Base-by-base conservation (phyloP, 2,329 filamentous ascomycete species). In the Botryotinia narcissicola region DNA sequence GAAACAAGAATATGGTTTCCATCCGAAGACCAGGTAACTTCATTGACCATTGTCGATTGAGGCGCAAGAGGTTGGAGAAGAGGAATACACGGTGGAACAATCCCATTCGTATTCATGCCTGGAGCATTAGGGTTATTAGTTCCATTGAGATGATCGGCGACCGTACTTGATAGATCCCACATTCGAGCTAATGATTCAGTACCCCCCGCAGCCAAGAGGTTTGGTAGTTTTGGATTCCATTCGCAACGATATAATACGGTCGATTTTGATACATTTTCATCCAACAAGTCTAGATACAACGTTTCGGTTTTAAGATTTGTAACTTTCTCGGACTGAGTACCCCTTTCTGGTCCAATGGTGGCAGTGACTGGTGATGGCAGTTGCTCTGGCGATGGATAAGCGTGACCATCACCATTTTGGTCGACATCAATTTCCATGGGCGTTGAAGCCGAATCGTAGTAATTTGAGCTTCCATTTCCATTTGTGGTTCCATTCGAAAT, bases 171-270 rank as follows among this genome's bases (percentile, higher is more conserved):
- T 78, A 91, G 82, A 75, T 87, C 90, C 89, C 89, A 91, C 83
- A 91, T 86, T 77, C 89, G 89, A 85, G 89, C 89, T 88, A 91
- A 88, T 83, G 89, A 88, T 85, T 91, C 89, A 81, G 88, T 91
- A 79, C 89, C 89, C 84, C 88, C 89, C 85, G 88, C 89, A 82
- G 89, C 89, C 85, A 91, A 85, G 83, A 90, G 84, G 74, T 86
- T 88, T 81, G 89, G 87, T 84, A 91, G 86, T 82, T 82, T 85
- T 78, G 89, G 89, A 85, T 88, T 90, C 88, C 89, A 91, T 85
- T 90, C 88, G 86, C 89, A 91, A 82, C 90, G 88, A 84, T 91
- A 85, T 82, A 91, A 83, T 79, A 90, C 86, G 80, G 89, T 73
- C n/a, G 71, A 73, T 10, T 71, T 54, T 2, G 71, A 82, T 76